Base-by-base conservation (phyloP, 768 basidiomycete genomes). In the Leccinum longicurvipes region DNA sequence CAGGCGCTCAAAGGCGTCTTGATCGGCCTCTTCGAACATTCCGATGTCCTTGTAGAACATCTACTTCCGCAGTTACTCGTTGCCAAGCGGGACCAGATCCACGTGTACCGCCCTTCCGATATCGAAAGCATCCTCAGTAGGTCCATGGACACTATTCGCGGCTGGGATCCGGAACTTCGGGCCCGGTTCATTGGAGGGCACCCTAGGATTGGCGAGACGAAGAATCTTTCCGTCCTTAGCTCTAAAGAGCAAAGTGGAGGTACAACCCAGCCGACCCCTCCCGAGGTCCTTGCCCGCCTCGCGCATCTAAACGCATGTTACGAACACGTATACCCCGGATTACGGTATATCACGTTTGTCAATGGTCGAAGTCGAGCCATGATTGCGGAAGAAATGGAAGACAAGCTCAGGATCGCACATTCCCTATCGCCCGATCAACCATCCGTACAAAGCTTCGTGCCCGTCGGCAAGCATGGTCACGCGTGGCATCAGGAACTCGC, bases 281-380 rank as follows among this genome's bases (percentile, higher is more conserved):
- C 89, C 25, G 85, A 84, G 55, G 86, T 94, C 34, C 76, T 96
- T 21, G 80, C 74, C 6, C 82, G 91, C 9, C 79, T 97, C 17
- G 79, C 69, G 29, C 81, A 89, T 60, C 79, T 96, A 49, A 97
- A 97, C 61, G 78, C 74, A 11, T 81, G 82, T 60, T 96, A 95
- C 65, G 91, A 94, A 67, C 73, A 67, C 27, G 73, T 73, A 51
- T 96, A 86, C 64, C 84, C 87, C 0, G 85, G 87, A 3, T 68
- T 97, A 60, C 80, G 89, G 19, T 96, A 93, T 66, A 91, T 97
- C 73, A 94, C 92, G 6, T 97, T 94, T 65, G 94, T 96, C 39
- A 92, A 93, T 64, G 91, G 91, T 31, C 81, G 93, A 56, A 81
- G 82, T 57, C 77, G 93, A 36, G 79, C 79, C 31, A 79, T 70